A percentile compares a stretch with the other conserved stretches of the same genome.
Evolutionary conservation across 176 grass and related monocot genomes (phyloP).

Genomic region (Bonia amplexicaulis): DNA sequence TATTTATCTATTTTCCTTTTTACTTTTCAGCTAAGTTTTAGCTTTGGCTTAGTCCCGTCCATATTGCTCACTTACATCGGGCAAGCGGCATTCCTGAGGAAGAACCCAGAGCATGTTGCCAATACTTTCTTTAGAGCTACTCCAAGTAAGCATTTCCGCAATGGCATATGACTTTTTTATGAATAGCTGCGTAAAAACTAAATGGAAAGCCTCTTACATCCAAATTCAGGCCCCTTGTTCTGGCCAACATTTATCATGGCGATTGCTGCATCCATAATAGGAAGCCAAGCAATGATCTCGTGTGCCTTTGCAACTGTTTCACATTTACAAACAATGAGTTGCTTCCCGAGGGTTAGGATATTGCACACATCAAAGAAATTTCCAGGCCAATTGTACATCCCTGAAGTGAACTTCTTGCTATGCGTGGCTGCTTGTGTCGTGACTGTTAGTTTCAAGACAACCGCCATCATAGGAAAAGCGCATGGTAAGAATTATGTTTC

Average conservation of each 20-base stretch:
- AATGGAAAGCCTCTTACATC: too few species aligned
- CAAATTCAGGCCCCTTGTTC: constrained; percentile 13
- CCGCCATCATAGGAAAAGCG: constrained; percentile 56
- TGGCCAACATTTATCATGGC: constrained; percentile 56
- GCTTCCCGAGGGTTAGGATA: constrained; percentile 59
- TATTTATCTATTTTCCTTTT: too few species aligned
- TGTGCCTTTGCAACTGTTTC: constrained; percentile 61
- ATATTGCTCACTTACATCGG: constrained; percentile 58
- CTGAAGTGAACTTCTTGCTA: constrained; percentile 60
- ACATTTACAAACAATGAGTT: constrained; percentile 49
- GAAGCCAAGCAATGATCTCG: constrained; percentile 68
- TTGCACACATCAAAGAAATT: constrained; percentile 51
- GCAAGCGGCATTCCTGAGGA: constrained; percentile 55
- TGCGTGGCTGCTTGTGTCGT: constrained; percentile 42
- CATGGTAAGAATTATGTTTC: constrained; percentile 38
- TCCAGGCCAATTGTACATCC: constrained; percentile 60
- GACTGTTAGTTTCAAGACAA: constrained; percentile 46
- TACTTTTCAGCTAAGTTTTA: constrained; percentile 37
- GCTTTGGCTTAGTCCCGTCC: constrained; percentile 35
- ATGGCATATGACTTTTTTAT: too few species aligned
- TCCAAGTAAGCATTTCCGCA: too few species aligned
- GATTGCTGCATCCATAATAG: constrained; percentile 42
- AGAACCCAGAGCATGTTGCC: too few species aligned
- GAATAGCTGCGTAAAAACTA: too few species aligned
- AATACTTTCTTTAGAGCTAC: too few species aligned